Percentiles rank a stretch among this genome's conserved stretches.
phyloP scores from a whole-genome alignment of 805 yeast genomes.

The Metschnikowia henanensis region DNA sequence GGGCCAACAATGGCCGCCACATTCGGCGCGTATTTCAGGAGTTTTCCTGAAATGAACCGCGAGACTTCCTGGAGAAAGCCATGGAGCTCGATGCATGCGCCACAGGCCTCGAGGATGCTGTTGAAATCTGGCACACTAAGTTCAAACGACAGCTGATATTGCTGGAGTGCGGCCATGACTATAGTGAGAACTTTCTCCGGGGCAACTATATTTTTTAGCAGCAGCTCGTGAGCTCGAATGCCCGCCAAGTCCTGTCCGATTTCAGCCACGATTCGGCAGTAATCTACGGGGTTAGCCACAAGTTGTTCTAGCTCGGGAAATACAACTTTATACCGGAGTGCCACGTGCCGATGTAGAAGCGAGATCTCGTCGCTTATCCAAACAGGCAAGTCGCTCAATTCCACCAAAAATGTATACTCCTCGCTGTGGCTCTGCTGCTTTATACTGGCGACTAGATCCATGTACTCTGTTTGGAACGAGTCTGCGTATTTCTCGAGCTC shows the following conservation, averaged over 20 bases:
- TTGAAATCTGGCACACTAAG: conserved; percentile 31
- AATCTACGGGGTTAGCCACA: conserved; percentile 61
- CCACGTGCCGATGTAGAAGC: conserved; percentile 48
- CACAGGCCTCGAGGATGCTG: conserved; percentile 45
- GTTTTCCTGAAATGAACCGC: conserved; percentile 55
- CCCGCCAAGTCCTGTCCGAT: conserved; percentile 49
- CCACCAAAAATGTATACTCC: conserved; percentile 49
- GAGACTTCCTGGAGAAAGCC: conserved; percentile 45
- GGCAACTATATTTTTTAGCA: conserved; percentile 45
- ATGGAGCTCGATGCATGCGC: conserved; percentile 46
- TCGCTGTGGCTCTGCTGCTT: conserved; percentile 32
- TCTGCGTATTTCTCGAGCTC: conserved; percentile 23
- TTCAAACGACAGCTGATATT: conserved; percentile 19
- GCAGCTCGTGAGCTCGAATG: conserved; percentile 29
- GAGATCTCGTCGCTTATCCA: conserved; percentile 56
- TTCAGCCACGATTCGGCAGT: conserved; percentile 49
- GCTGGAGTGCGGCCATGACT: conserved; percentile 67
- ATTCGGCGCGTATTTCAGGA: conserved; percentile 75
- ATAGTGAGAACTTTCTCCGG: conserved; percentile 71
- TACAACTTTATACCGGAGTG: conserved; percentile 52
- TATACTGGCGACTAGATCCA: conserved; percentile 30
- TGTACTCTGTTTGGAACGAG: conserved; percentile 28
- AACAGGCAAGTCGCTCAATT: conserved; percentile 54
- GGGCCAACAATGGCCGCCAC: conserved; percentile 71
- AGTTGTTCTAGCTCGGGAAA: conserved; percentile 73